Conservation (phyloP, 768 basidiomycete genomes). For the Pulveroboletus ravenelii region DNA sequence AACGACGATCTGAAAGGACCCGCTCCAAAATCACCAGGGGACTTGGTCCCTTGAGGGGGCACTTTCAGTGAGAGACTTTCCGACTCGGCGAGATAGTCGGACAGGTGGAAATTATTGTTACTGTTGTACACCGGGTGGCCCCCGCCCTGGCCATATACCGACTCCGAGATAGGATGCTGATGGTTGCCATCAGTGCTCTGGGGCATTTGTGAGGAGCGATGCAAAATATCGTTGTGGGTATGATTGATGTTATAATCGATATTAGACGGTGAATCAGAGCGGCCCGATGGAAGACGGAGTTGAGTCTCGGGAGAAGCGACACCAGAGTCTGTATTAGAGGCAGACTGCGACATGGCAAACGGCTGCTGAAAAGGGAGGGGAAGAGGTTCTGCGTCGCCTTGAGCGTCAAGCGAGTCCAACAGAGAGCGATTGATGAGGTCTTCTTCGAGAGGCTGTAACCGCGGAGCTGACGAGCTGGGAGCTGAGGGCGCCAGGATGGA, state of each 20-base stretch:
- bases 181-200: slow-evolving; percentile 30
- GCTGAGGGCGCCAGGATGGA: slow-evolving; percentile 52
- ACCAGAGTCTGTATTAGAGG: slow-evolving; percentile 51
- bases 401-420: slow-evolving; percentile 76
- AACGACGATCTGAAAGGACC: slow-evolving; percentile 36
- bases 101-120: slow-evolving; percentile 28
- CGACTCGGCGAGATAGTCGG: slow-evolving; percentile 35
- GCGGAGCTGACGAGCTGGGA: slow-evolving; percentile 29
- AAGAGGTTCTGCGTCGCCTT: slow-evolving; percentile 74
- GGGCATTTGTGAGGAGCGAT: slow-evolving; percentile 23
- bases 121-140: slow-evolving; percentile 41
- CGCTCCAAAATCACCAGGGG: slow-evolving; percentile 32
- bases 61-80: slow-evolving; percentile 32
- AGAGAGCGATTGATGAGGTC: slow-evolving; percentile 84
- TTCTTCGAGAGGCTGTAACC: slow-evolving; percentile 45
- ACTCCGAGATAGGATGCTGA: slow-evolving; percentile 30
- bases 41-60: slow-evolving; percentile 25
- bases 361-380: slow-evolving; percentile 27
- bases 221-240: slow-evolving; percentile 31
- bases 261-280: slow-evolving; percentile 49
- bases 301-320: slow-evolving; percentile 48
- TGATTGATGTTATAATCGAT: slow-evolving; percentile 34
- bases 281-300: slow-evolving; percentile 46
- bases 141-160: slow-evolving; percentile 30
- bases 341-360: slow-evolving; percentile 44